A percentile compares a stretch with the other conserved stretches of the same genome.
These are phyloP conservation scores for Aureobasidium sp. DNA, from an alignment of 2,329 filamentous ascomycete genomes.

Conservation along the genomic window DNA sequence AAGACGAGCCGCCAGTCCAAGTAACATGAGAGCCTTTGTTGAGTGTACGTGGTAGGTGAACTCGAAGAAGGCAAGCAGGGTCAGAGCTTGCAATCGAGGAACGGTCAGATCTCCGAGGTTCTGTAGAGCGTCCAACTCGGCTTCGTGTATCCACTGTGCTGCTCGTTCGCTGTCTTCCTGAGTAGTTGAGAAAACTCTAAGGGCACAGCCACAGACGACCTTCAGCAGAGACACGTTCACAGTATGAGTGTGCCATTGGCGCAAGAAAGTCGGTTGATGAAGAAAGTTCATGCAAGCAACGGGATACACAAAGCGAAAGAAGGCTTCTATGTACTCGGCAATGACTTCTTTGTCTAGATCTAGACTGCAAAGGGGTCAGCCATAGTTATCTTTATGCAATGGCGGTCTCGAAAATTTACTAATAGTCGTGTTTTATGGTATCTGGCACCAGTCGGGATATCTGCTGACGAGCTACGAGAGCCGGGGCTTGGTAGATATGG, in stretches of 20 bases:
- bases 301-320: constrained; percentile 9
- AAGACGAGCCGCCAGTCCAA: constrained; percentile 6
- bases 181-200: neutral
- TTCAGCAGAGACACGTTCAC: neutral
- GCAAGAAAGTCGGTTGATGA: constrained; percentile 4
- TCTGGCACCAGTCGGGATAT: neutral
- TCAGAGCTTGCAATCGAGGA: constrained; percentile 1
- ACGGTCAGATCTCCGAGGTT: constrained; percentile 1
- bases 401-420: neutral
- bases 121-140: neutral
- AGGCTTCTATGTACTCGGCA: constrained; percentile 10
- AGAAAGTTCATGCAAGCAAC: constrained; percentile 9
- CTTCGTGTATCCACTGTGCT: constrained; percentile 1
- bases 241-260: constrained; percentile 6
- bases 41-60: constrained; percentile 4
- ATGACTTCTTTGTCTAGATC: neutral
- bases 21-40: constrained; percentile 3
- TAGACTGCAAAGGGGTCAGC: neutral
- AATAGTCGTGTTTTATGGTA: neutral
- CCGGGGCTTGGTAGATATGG: neutral
- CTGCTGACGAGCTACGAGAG: neutral
- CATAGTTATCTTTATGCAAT: neutral
- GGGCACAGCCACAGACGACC: neutral
- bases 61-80: constrained; percentile 5
- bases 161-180: constrained; percentile 6